Percentiles rank a stretch among this genome's conserved stretches.
Evolutionary conservation across 805 yeast species (phyloP).

Genomic region (Blastobotrys mokoenaii): DNA sequence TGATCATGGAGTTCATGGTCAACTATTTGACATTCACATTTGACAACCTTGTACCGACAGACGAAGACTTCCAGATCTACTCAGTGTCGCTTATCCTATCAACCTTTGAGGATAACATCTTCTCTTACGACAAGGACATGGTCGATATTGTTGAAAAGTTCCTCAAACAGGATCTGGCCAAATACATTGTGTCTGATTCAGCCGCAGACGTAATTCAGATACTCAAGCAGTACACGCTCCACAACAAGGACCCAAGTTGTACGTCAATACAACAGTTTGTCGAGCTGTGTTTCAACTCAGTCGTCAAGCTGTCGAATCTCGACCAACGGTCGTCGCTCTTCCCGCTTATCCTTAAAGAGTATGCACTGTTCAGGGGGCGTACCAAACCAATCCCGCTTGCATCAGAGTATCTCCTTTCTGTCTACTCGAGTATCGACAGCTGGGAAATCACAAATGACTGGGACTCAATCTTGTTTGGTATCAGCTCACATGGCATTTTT

Average conservation of each 20-base stretch:
- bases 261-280: constrained; percentile 5
- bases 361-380: constrained; percentile 4
- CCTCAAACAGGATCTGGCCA: constrained; percentile 5
- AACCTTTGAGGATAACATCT: constrained; percentile 3
- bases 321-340: constrained; percentile 5
- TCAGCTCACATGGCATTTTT: constrained; percentile 14
- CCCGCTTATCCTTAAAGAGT: constrained; percentile 6
- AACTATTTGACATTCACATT: neutral
- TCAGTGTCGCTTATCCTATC: constrained; percentile 4
- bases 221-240: constrained; percentile 4
- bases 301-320: constrained; percentile 7
- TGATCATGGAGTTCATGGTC: constrained; percentile 2
- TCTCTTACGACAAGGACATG: constrained; percentile 2
- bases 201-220: constrained; percentile 5
- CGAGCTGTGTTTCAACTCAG: constrained; percentile 6
- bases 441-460: constrained; percentile 9
- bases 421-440: constrained; percentile 7
- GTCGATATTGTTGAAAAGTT: constrained; percentile 3
- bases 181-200: constrained; percentile 10
- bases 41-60: neutral
- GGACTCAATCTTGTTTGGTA: constrained; percentile 9
- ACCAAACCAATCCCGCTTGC: constrained; percentile 8
- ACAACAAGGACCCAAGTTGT: constrained; percentile 1
- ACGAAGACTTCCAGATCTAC: constrained; percentile 3
- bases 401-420: constrained; percentile 6